These are phyloP conservation scores for Suhomyces maxii DNA, from an alignment of 1,139 yeast genomes.

Conservation along the genomic window DNA sequence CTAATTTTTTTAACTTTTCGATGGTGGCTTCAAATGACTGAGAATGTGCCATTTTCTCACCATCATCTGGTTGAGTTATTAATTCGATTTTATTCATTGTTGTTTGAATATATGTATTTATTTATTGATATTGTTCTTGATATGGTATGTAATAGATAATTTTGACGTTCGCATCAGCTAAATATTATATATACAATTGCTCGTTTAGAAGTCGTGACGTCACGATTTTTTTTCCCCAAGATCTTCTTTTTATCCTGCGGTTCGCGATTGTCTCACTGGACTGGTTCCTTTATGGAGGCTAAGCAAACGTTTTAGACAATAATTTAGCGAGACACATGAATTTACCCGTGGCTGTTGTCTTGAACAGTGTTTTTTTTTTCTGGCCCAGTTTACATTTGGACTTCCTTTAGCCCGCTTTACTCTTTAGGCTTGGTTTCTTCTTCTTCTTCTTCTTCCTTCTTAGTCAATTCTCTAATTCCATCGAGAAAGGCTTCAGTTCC, in stretches of 20 bases:
- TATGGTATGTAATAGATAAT: not conserved
- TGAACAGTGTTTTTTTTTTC: too few species aligned
- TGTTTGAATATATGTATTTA: not conserved
- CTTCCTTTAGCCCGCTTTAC: not conserved
- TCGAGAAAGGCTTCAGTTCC: constrained; percentile 56
- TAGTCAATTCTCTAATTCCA: constrained; percentile 42
- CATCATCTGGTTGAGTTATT: constrained; percentile 18
- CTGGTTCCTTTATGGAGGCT: not conserved
- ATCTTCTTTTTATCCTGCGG: not conserved
- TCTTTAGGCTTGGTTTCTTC: constrained; percentile 7
- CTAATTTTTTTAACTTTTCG: constrained; percentile 17
- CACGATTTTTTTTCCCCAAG: constrained; percentile 1
- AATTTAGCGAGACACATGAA: too few species aligned
- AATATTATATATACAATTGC: not conserved
- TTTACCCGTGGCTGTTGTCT: too few species aligned
- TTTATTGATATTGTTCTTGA: not conserved
- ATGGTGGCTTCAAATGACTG: constrained; percentile 13
- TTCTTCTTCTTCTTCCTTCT: constrained; percentile 20
- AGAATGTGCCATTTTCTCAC: constrained; percentile 4
- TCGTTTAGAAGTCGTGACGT: constrained; percentile 5
- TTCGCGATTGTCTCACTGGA: not conserved
- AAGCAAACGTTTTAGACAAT: not conserved
- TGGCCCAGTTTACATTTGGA: not conserved
- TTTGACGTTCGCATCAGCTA: constrained; percentile 1
- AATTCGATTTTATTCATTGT: constrained; percentile 17